These are phyloP conservation scores for Diaporthe ampelina DNA, from an alignment of 2,329 filamentous ascomycete species.

Conservation along the genomic window DNA sequence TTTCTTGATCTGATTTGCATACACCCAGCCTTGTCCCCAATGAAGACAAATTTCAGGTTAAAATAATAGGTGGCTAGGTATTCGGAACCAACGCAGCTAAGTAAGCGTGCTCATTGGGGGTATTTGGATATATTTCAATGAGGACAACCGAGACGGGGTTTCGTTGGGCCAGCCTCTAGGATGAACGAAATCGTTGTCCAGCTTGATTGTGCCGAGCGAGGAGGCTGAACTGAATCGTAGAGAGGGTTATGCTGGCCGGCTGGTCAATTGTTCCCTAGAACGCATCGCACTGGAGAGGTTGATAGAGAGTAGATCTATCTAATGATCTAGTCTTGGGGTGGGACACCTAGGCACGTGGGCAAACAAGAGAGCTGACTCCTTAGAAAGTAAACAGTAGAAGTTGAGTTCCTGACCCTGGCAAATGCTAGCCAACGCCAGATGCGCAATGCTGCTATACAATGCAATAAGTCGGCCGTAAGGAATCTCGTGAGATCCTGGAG, in stretches of 20 bases:
- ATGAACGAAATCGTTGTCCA: not conserved
- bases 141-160: not conserved
- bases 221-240: not conserved
- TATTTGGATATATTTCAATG: not conserved
- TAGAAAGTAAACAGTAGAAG: slow-evolving; percentile 19
- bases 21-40: slow-evolving; percentile 1
- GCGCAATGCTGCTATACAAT: slow-evolving; percentile 39
- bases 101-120: not conserved
- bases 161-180: not conserved
- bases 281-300: not conserved
- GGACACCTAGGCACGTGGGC: not conserved
- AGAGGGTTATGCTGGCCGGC: not conserved
- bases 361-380: not conserved
- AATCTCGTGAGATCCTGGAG: slow-evolving; percentile 30
- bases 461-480: slow-evolving; percentile 30
- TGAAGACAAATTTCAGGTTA: not conserved
- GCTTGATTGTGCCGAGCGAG: not conserved
- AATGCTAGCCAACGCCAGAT: slow-evolving; percentile 37
- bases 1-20: too few species aligned
- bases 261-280: not conserved
- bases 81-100: not conserved
- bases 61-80: not conserved
- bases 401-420: slow-evolving; percentile 14
- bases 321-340: not conserved
- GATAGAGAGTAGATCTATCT: not conserved